Base-by-base conservation (phyloP, 805 yeast genomes). In the Zygoascus biomembranicola region DNA sequence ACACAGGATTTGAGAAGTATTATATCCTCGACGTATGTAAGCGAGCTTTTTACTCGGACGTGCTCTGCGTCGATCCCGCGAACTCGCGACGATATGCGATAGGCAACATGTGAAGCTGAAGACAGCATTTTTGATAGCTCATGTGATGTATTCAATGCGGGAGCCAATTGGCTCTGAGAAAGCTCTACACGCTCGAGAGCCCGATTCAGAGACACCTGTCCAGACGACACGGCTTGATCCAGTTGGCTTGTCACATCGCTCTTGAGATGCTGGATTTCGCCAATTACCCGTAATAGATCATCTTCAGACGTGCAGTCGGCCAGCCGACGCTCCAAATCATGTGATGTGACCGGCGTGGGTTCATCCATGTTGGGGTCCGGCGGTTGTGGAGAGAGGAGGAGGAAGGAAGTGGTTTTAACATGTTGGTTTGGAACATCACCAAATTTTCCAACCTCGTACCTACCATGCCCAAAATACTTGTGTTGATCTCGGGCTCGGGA, bases 401-500 rank as follows among this genome's bases (percentile, higher is more conserved):
- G 5, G 44, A 42, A 18, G 44, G 26, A 9, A 41, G 16, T 14
- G 9, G n/a, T n/a, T 23, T 23, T 23, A 6, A 23, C 28, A 23
- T 23, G 28, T 23, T 23, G 28, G 28, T 6, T 23, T 23, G 28
- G 28, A 23, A 23, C 28, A 23, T 23, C 28, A 23, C 28, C 28
- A 23, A 23, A 23, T 23, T 37, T 37, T 16, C 42, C 42, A 16
- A 43, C 46, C 18, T 16, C 5, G 4, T 3, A 32, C 18, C 8
- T 3, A 49, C 20, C 39, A n/a, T 26, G n/a, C 35, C 10, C 45
- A 62, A 63, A 49, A 80, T 86, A 54, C 73, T 86, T 10, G 97
- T 94, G 0, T 78, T 94, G 41, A 94, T 94, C 20, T 90, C 98
- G 0, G 99, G 99, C 0, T 84, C 85, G 31, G 99, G 99, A 1